Base-by-base conservation (phyloP, 73 alveolate species). In the Paramecium caudatum region DNA sequence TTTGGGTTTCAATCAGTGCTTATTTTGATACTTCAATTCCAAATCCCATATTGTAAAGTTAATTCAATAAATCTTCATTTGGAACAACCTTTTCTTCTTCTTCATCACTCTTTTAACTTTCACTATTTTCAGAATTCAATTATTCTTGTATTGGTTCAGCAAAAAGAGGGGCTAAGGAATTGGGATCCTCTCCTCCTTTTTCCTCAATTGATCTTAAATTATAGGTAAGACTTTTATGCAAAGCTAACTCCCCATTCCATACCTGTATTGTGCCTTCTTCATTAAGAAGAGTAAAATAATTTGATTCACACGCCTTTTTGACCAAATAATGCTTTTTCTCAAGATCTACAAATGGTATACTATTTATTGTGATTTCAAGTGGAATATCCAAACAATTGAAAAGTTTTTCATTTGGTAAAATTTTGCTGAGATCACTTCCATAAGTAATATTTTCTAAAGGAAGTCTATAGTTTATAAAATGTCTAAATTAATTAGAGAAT, bases 201-300 rank as follows among this genome's bases (percentile, higher is more conserved):
- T 68, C 84, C 34, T 68, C 61, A 34, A 34, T 32, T 30, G 47
- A 32, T 68, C 50, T 68, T 3, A 68, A 43, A 68, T 68, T 37
- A 37, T 3, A 68, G 25, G 17, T 5, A 2, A 37, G 21, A 5
- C 47, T 17, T 34, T 23, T 68, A 8, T 68, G 50, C 19, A 68
- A 37, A 68, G 48, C 37, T 33, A 68, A 33, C 34, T 68, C 84
- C 37, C 84, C 84, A 68, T 37, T 68, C 84, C 84, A 68, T 2
- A 68, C 61, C 16, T 68, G 10, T 10, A 68, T 34, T 32, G 2
- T 30, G 10, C 84, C 84, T 68, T 68, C 36, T 32, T 68, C 47
- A 68, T 68, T 16, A 0, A 68, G 9, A n/a, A 37, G 47, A 33
- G 61, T n/a, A 43, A 68, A 68, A 16, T 34, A 68, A 33, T 17